phyloP scores from a whole-genome alignment of 352 stramenopile species.

The Globisporangium carolinianum region DNA sequence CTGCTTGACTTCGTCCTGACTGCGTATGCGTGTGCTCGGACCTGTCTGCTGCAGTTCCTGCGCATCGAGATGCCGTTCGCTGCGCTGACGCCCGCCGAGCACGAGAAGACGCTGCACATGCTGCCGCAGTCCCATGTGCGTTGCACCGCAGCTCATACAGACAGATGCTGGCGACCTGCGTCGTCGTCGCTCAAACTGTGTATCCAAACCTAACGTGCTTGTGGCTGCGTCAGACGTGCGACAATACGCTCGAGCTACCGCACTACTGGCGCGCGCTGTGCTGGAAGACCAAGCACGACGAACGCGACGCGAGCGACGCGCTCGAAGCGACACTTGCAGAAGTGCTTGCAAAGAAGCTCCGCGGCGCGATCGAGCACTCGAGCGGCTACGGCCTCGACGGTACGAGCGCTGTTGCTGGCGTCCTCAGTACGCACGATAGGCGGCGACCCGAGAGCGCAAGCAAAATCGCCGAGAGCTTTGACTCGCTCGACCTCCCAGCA shows the following conservation, averaged over 20 bases:
- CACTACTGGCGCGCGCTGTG: constrained; percentile 71
- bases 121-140: constrained; percentile 66
- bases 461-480: constrained; percentile 37
- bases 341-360: constrained; percentile 50
- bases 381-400: constrained; percentile 60
- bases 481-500: constrained; percentile 50
- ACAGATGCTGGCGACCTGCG: too few species aligned
- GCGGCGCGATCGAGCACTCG: constrained; percentile 48
- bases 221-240: constrained; percentile 37
- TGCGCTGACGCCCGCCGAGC: constrained; percentile 27
- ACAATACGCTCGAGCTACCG: constrained; percentile 68
- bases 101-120: constrained; percentile 47
- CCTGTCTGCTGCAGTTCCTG: too few species aligned
- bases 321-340: constrained; percentile 35
- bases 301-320: constrained; percentile 13
- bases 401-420: constrained; percentile 19
- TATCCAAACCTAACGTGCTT: too few species aligned
- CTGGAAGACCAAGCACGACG: constrained; percentile 33
- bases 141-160: too few species aligned
- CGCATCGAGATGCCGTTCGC: constrained; percentile 74
- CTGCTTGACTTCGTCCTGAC: not conserved
- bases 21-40: not conserved
- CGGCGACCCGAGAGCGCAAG: constrained; percentile 3
- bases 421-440: constrained; percentile 14
- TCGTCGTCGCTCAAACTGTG: too few species aligned